Conservation (phyloP, 2,329 filamentous ascomycete genomes). For the Nemania sp. region DNA sequence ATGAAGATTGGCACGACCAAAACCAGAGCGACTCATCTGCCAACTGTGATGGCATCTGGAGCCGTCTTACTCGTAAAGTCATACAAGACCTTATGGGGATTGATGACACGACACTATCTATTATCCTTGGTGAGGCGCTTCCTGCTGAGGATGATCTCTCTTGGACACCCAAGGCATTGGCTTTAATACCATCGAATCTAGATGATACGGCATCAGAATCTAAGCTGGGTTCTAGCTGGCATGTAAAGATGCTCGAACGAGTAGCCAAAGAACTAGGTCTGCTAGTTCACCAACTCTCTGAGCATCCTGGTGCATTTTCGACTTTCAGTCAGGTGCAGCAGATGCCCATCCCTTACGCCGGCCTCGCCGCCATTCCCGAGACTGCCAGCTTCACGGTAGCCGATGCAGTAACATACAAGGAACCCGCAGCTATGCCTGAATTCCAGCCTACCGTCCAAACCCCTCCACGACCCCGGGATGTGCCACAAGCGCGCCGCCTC, state of each 20-base stretch:
- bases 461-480: slow-evolving; percentile 43
- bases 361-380: slow-evolving; percentile 68
- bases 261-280: slow-evolving; percentile 86
- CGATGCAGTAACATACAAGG: slow-evolving; percentile 51
- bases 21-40: slow-evolving; percentile 45
- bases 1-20: slow-evolving; percentile 57
- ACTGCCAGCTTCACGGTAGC: slow-evolving; percentile 42
- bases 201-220: slow-evolving; percentile 38
- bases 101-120: slow-evolving; percentile 79
- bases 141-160: slow-evolving; percentile 55
- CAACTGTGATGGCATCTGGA: slow-evolving; percentile 72
- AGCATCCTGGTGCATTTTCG: slow-evolving; percentile 86
- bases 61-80: slow-evolving; percentile 79
- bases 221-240: slow-evolving; percentile 61
- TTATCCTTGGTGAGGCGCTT: slow-evolving; percentile 83
- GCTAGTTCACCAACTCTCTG: slow-evolving; percentile 79
- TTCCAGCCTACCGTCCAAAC: slow-evolving; percentile 54
- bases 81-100: slow-evolving; percentile 90
- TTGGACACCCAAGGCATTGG: slow-evolving; percentile 51
- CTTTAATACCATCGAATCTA: slow-evolving; percentile 33
- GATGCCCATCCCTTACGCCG: slow-evolving; percentile 74
- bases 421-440: slow-evolving; percentile 49
- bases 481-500: slow-evolving; percentile 37
- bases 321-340: slow-evolving; percentile 72
- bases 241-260: slow-evolving; percentile 76